Percentiles rank a stretch among this genome's conserved stretches.
Evolutionary conservation across 1,284 basidiomycete genomes (phyloP).

Genomic region (Pseudozyma hubeiensis): DNA sequence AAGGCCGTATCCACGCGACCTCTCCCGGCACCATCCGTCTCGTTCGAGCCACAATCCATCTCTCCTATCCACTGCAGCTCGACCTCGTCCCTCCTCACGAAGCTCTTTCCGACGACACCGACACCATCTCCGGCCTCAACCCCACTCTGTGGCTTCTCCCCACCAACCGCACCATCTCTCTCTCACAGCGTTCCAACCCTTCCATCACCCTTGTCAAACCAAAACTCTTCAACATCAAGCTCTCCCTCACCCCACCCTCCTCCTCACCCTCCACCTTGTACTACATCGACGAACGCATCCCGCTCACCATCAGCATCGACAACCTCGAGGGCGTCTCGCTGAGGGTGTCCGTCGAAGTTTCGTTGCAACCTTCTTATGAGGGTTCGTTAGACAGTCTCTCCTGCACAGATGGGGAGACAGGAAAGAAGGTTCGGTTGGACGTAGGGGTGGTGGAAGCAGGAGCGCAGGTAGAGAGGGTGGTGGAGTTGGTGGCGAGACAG

Average conservation of each 20-base stretch:
- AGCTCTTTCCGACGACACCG: background rate
- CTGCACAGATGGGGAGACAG: background rate
- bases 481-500: constrained; percentile 17
- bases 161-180: background rate
- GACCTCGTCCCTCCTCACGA: background rate
- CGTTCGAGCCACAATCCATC: background rate
- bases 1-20: constrained; percentile 9
- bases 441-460: constrained; percentile 6
- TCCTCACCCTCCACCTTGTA: background rate
- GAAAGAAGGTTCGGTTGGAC: background rate
- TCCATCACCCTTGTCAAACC: constrained; percentile 10
- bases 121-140: background rate
- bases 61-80: background rate
- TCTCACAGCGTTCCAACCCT: constrained; percentile 15
- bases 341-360: constrained; percentile 14
- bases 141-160: constrained; percentile 14
- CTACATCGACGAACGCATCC: background rate
- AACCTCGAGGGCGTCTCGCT: constrained; percentile 25
- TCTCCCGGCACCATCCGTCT: constrained; percentile 2
- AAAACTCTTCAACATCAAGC: constrained; percentile 10
- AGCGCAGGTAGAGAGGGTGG: constrained; percentile 2
- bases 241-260: background rate
- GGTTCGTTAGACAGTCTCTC: constrained; percentile 21
- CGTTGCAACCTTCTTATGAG: constrained; percentile 37
- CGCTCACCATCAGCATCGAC: background rate